phyloP scores from a whole-genome alignment of 139 green algal genomes.

The Coelastrella sp. region DNA sequence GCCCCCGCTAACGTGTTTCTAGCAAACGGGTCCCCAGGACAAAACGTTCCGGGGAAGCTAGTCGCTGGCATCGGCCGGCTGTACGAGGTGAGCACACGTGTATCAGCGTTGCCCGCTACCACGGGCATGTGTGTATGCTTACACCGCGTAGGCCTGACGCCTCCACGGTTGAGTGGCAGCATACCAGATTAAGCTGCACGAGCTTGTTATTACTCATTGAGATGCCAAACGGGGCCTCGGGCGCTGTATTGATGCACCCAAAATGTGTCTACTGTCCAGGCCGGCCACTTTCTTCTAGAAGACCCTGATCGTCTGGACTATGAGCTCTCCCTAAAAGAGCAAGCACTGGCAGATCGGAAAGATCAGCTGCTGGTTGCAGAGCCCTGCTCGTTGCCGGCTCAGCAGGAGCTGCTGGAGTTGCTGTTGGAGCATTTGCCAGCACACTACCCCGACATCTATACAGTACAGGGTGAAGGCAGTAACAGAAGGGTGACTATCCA shows the following conservation, averaged over 20 bases:
- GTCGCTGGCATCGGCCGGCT: neutral
- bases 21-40: neutral
- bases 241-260: neutral
- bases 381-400: neutral
- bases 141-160: neutral
- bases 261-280: neutral
- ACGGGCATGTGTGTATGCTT: neutral
- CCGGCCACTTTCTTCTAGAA: neutral
- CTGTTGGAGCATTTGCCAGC: slow-evolving; percentile 1
- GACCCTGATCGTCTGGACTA: neutral
- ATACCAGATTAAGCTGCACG: neutral
- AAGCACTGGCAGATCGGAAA: neutral
- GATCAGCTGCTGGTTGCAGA: neutral
- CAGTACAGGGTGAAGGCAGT: neutral
- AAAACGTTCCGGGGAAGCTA: neutral
- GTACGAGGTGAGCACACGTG: neutral
- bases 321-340: neutral
- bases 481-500: neutral
- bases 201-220: neutral
- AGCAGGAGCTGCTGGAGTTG: neutral
- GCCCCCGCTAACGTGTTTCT: neutral
- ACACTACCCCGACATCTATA: slow-evolving; percentile 33
- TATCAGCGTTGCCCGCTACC: neutral
- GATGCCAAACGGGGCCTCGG: neutral
- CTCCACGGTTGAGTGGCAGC: neutral